Evolutionary conservation across 371 early-diverging fungal genomes (phyloP).

Genomic region (Rhizomucor pusillus): DNA sequence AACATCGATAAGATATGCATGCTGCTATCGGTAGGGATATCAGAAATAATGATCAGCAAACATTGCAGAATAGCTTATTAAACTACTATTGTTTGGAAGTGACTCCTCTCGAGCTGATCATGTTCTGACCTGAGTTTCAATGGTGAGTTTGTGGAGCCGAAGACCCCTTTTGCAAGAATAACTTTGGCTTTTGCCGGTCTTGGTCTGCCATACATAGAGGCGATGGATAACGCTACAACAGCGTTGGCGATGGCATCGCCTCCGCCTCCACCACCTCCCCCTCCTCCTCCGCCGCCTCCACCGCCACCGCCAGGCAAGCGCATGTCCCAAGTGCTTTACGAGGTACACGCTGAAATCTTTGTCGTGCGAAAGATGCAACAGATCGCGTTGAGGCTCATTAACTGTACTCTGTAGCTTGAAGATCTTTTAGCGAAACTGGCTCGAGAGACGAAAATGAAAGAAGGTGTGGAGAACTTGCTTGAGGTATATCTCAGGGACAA

Average conservation of each 20-base stretch:
- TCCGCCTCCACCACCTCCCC: slow-evolving; percentile 13
- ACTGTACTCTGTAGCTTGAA: slow-evolving; percentile 18
- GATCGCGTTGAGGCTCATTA: background rate
- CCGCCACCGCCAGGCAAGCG: slow-evolving; percentile 9
- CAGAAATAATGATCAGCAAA: too few relatives aligned
- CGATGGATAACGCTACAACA: slow-evolving; percentile 16
- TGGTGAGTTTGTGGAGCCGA: too few relatives aligned
- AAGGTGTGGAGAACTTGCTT: slow-evolving; percentile 47
- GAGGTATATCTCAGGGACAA: slow-evolving; percentile 41
- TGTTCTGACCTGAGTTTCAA: too few relatives aligned
- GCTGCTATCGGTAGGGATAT: too few relatives aligned
- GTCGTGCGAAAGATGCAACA: background rate
- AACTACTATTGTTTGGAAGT: too few relatives aligned
- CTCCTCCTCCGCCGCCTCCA: background rate
- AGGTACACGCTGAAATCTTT: slow-evolving; percentile 12
- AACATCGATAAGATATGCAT: too few relatives aligned
- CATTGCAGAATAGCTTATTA: too few relatives aligned
- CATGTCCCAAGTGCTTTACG: slow-evolving; percentile 12
- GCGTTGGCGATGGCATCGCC: slow-evolving; percentile 12
- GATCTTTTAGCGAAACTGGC: slow-evolving; percentile 25
- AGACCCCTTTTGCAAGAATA: too few relatives aligned
- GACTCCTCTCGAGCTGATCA: too few relatives aligned
- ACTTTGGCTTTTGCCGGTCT: too few relatives aligned
- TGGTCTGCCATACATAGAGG: background rate
- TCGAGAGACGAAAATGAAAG: slow-evolving; percentile 39